phyloP scores from a whole-genome alignment of 2,329 filamentous ascomycete genomes.

The Acrocalymma vagum region DNA sequence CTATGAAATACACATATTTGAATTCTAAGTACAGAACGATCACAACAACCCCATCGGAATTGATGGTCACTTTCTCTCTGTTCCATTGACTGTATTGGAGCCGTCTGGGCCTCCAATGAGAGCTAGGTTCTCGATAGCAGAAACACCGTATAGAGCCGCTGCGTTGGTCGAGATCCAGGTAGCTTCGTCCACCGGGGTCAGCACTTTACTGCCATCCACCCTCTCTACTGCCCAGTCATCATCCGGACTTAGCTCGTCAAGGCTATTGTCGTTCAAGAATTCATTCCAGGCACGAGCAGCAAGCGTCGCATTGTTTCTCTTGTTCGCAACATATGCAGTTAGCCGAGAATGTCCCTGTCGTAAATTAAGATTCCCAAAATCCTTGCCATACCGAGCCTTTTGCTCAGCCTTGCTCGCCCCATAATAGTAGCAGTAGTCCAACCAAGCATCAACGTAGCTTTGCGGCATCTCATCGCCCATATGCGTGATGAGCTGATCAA shows the following conservation, averaged over 20 bases:
- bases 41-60: no score
- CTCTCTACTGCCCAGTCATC: conserved; percentile 54
- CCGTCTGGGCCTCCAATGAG: conserved; percentile 35
- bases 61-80: conserved; percentile 2
- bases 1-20: no score
- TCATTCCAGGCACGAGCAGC: conserved; percentile 64
- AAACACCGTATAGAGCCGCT: conserved; percentile 64
- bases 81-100: conserved; percentile 19
- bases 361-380: conserved; percentile 57
- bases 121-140: conserved; percentile 65
- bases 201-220: conserved; percentile 54
- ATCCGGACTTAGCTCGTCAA: conserved; percentile 47
- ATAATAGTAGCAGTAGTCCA: conserved; percentile 70
- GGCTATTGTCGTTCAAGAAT: conserved; percentile 55
- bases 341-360: conserved; percentile 67
- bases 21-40: no score
- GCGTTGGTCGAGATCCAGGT: conserved; percentile 67
- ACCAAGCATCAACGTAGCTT: conserved; percentile 63
- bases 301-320: conserved; percentile 56
- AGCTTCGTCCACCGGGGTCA: conserved; percentile 63
- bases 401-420: conserved; percentile 60
- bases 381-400: conserved; percentile 59
- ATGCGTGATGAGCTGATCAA: conserved; percentile 64
- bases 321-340: conserved; percentile 62
- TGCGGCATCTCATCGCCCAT: conserved; percentile 50